Conservation (phyloP, 371 early-diverging fungal species). For the Mucor sp. region DNA sequence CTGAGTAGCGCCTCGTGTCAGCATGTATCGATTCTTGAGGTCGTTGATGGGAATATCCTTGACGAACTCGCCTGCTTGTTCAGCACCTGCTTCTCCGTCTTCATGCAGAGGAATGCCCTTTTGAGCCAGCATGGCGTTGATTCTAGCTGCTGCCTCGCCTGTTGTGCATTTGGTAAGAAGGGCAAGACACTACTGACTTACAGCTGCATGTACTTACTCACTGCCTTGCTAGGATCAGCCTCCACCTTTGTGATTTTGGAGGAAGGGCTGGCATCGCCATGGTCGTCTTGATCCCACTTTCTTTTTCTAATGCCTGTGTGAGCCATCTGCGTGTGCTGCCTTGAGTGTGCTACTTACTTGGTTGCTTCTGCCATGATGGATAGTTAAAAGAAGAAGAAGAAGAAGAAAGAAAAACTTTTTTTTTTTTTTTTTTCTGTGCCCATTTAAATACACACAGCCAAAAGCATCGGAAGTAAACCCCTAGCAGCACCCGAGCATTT, state of each 20-base stretch:
- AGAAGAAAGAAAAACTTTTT: not conserved
- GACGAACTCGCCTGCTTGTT: constrained; percentile 51
- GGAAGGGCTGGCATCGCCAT: constrained; percentile 22
- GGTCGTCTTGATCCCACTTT: constrained; percentile 52
- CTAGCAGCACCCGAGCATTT: too few relatives aligned
- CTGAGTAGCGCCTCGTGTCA: constrained; percentile 81
- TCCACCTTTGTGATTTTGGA: constrained; percentile 30
- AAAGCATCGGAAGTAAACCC: too few relatives aligned
- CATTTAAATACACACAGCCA: too few relatives aligned
- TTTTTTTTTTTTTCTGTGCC: not conserved
- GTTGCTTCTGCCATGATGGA: not conserved
- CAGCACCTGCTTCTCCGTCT: constrained; percentile 19
- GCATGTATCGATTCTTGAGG: constrained; percentile 74
- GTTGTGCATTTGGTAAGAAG: not conserved
- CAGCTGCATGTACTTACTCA: constrained; percentile 25
- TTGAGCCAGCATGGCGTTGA: constrained; percentile 62
- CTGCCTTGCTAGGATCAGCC: constrained; percentile 39
- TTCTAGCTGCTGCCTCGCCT: constrained; percentile 59
- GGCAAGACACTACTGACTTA: not conserved
- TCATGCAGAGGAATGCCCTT: constrained; percentile 39
- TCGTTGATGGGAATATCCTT: constrained; percentile 81
- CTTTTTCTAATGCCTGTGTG: constrained; percentile 38
- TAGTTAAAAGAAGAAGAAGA: not conserved
- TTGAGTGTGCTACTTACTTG: not conserved
- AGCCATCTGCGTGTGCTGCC: not conserved